A percentile compares a stretch with the other conserved stretches of the same genome.
phyloP scores from a whole-genome alignment of 345 rosid genomes.

The Geranium rotundifolium region DNA sequence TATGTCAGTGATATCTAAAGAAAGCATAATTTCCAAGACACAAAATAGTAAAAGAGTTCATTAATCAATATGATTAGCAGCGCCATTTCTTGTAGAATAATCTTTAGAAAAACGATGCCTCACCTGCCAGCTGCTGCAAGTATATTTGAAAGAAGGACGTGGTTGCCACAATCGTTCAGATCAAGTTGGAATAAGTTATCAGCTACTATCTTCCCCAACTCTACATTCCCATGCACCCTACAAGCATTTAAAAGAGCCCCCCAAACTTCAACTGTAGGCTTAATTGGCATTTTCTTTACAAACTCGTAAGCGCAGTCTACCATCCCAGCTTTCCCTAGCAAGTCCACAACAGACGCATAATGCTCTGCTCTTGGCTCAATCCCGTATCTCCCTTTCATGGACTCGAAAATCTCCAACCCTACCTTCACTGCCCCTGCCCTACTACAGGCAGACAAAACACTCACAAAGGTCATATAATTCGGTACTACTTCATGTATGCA shows the following conservation, averaged over 20 bases:
- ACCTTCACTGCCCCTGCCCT: constrained; percentile 52
- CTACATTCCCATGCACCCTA: constrained; percentile 50
- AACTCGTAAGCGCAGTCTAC: constrained; percentile 55
- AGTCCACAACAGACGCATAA: constrained; percentile 71
- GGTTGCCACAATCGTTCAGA: constrained; percentile 74
- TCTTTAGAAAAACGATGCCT: background rate
- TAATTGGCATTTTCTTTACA: constrained; percentile 49
- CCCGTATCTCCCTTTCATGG: constrained; percentile 43
- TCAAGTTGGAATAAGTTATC: constrained; percentile 59
- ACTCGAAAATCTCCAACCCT: constrained; percentile 58
- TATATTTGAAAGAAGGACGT: constrained; percentile 70
- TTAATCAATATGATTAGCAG: too few species aligned
- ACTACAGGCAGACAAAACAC: constrained; percentile 78
- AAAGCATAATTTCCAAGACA: too few species aligned
- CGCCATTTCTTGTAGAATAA: background rate
- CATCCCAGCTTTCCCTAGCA: constrained; percentile 79
- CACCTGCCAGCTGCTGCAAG: constrained; percentile 73
- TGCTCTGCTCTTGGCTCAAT: constrained; percentile 70
- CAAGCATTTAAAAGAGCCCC: constrained; percentile 87
- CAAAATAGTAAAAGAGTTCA: too few species aligned
- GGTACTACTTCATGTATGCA: constrained; percentile 29
- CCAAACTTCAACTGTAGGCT: constrained; percentile 67
- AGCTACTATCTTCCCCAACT: constrained; percentile 59
- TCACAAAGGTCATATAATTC: constrained; percentile 60
- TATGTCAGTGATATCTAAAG: too few species aligned